These are phyloP conservation scores for Phytopythium aichiense DNA, from an alignment of 352 stramenopile genomes.

Conservation along the genomic window DNA sequence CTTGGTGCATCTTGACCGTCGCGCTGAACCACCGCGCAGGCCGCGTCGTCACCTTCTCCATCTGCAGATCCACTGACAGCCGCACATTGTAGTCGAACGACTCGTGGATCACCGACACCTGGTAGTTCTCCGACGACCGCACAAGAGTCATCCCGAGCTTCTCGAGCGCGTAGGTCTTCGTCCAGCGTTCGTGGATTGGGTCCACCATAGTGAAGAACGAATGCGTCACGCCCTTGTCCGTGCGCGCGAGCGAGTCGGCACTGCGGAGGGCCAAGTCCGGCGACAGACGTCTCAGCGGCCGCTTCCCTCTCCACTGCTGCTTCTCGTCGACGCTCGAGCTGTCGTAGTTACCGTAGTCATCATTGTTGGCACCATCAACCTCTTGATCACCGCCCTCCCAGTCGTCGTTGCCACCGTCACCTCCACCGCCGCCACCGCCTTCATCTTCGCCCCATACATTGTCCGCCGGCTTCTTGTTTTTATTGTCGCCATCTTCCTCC, in stretches of 20 bases:
- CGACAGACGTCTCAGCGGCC: constrained; percentile 6
- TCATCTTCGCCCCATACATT: constrained; percentile 13
- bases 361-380: constrained; percentile 10
- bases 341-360: constrained; percentile 1
- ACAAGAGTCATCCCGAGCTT: constrained; percentile 39
- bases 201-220: constrained; percentile 77
- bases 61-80: constrained; percentile 45
- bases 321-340: constrained; percentile 5
- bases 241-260: constrained; percentile 25
- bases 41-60: constrained; percentile 57
- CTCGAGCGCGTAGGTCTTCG: constrained; percentile 36
- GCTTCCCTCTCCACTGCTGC: background rate
- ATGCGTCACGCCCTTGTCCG: constrained; percentile 68
- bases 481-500: background rate
- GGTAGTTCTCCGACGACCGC: constrained; percentile 38
- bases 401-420: constrained; percentile 4
- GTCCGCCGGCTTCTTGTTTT: background rate
- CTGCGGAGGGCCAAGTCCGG: constrained; percentile 30
- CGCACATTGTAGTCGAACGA: constrained; percentile 63
- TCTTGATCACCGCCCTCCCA: constrained; percentile 9
- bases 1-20: constrained; percentile 81
- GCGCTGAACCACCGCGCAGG: constrained; percentile 70
- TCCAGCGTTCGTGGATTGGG: constrained; percentile 20
- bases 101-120: constrained; percentile 59
- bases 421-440: constrained; percentile 11